Evolutionary conservation across 768 basidiomycete genomes (phyloP).

Genomic region (Crassisporium funariophilum): DNA sequence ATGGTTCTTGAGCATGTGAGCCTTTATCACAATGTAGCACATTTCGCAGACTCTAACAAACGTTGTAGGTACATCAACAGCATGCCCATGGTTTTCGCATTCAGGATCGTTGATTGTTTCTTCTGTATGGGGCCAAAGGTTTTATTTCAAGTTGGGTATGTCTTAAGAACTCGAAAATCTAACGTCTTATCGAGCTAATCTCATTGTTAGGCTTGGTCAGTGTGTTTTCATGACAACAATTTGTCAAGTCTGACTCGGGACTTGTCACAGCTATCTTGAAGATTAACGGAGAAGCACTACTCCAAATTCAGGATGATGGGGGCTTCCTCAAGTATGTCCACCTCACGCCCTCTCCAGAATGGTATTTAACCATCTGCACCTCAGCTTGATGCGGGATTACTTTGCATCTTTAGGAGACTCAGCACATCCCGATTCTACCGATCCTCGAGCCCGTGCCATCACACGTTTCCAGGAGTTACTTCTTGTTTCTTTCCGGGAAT

Average conservation of each 20-base stretch:
- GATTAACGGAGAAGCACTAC: constrained; percentile 91
- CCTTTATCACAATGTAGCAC: constrained; percentile 17
- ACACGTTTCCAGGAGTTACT: constrained; percentile 97
- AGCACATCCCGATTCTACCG: constrained; percentile 86
- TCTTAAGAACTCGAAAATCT: constrained; percentile 7
- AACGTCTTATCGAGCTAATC: too few species aligned
- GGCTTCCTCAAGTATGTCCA: constrained; percentile 84
- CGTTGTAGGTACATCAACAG: constrained; percentile 77
- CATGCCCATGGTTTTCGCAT: constrained; percentile 97
- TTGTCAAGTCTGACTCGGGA: constrained; percentile 12
- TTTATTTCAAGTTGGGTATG: constrained; percentile 96
- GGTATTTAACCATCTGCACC: neutral
- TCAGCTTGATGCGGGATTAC: constrained; percentile 91
- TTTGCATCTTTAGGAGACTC: constrained; percentile 93
- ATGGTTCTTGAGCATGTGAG: constrained; percentile 97
- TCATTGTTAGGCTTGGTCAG: constrained; percentile 55
- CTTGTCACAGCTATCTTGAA: constrained; percentile 80
- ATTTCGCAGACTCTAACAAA: neutral
- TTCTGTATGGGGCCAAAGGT: constrained; percentile 99
- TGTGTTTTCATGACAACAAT: constrained; percentile 11
- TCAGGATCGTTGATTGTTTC: constrained; percentile 96
- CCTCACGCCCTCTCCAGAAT: neutral
- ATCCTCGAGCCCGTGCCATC: constrained; percentile 89
- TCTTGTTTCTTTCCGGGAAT: constrained; percentile 96
- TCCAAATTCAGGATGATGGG: constrained; percentile 95